These are phyloP conservation scores for Cladosporium phlei DNA, from an alignment of 2,329 filamentous ascomycete species.

Conservation along the genomic window DNA sequence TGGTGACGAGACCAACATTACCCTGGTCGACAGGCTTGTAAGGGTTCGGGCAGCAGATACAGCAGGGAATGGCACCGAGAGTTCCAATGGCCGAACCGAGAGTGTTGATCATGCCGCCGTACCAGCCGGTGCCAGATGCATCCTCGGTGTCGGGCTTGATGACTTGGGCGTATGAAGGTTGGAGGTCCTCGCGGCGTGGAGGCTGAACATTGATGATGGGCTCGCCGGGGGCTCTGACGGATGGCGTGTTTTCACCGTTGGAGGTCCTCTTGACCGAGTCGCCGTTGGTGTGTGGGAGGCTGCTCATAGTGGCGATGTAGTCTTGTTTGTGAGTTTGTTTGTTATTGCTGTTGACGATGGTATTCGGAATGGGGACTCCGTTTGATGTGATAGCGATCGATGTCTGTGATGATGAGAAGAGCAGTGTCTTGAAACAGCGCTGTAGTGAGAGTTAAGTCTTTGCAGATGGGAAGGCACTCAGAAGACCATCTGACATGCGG, in stretches of 20 bases:
- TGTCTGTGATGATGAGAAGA: not conserved
- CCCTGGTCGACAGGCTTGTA: constrained; percentile 87
- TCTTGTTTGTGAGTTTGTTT: not conserved
- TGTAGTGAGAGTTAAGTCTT: not conserved
- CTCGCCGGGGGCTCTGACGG: constrained; percentile 12
- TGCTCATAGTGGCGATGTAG: constrained; percentile 10
- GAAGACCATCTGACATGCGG: not conserved
- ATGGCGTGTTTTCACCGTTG: not conserved
- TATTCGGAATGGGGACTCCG: not conserved
- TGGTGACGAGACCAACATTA: constrained; percentile 90
- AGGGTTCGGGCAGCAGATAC: constrained; percentile 86
- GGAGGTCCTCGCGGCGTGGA: constrained; percentile 75
- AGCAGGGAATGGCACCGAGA: constrained; percentile 84
- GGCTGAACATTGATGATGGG: constrained; percentile 62
- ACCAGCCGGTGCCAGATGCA: constrained; percentile 75
- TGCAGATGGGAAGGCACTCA: not conserved
- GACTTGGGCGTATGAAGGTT: constrained; percentile 63
- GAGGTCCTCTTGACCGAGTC: not conserved
- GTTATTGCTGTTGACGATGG: not conserved
- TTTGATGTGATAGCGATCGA: not conserved
- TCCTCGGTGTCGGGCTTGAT: constrained; percentile 59
- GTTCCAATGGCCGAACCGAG: constrained; percentile 73
- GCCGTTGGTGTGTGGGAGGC: constrained; percentile 10
- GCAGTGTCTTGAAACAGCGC: not conserved
- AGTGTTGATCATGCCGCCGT: constrained; percentile 68